These are phyloP conservation scores for Cicer chorassanicum DNA, from an alignment of 306 rosid species.

Conservation along the genomic window DNA sequence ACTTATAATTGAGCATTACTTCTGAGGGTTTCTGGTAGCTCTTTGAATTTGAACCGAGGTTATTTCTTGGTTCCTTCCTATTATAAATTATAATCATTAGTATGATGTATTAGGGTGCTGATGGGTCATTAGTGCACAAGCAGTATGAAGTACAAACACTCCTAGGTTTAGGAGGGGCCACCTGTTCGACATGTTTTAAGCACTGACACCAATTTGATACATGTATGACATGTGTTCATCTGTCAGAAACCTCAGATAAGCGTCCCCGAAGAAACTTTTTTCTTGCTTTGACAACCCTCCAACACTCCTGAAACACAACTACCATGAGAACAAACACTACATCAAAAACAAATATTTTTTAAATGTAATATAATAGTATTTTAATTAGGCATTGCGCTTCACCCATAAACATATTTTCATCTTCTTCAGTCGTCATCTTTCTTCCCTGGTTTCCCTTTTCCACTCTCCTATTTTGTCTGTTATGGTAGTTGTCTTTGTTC, in stretches of 20 bases:
- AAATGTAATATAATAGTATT: too few relatives aligned
- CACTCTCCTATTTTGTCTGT: background rate
- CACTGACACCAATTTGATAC: background rate
- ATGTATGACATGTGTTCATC: background rate
- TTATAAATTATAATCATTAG: background rate
- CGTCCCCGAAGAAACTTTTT: background rate
- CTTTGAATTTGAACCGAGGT: background rate
- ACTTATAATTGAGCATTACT: background rate
- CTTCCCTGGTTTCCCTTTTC: background rate
- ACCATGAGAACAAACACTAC: background rate
- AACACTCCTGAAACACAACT: background rate
- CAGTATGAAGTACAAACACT: background rate
- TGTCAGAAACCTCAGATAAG: background rate
- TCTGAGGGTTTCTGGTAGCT: background rate
- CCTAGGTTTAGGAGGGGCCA: background rate
- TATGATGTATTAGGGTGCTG: constrained; percentile 13
- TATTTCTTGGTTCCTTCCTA: background rate
- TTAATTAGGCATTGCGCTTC: background rate
- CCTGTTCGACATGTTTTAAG: background rate
- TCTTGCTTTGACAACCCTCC: background rate
- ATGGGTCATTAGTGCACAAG: constrained; percentile 4
- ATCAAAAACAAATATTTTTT: too few relatives aligned
- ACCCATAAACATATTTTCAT: background rate
- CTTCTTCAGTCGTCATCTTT: background rate
- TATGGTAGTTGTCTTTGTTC: background rate